phyloP scores from a whole-genome alignment of 345 rosid species.

The Corymbia maculata region DNA sequence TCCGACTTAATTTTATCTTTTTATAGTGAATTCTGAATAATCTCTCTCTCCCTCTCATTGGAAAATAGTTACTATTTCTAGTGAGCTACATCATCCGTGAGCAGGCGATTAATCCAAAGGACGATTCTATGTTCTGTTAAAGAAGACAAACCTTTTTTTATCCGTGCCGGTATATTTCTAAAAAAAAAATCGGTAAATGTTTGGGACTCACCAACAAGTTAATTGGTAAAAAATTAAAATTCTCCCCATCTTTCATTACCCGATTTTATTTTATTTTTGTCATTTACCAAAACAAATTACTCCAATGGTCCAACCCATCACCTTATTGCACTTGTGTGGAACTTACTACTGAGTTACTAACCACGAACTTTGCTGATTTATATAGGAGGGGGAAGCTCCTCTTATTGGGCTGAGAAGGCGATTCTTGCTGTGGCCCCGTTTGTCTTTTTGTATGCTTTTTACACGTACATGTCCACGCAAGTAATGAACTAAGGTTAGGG shows the following conservation, averaged over 20 bases:
- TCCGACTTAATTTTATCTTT: too few relatives aligned
- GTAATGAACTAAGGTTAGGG: background rate
- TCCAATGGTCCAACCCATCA: background rate
- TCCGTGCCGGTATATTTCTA: too few relatives aligned
- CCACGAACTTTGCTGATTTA: background rate
- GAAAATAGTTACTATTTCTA: too few relatives aligned
- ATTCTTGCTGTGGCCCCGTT: background rate
- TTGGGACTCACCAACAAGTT: too few relatives aligned
- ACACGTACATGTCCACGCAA: background rate
- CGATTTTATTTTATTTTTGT: background rate
- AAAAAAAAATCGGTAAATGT: too few relatives aligned
- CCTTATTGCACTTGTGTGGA: background rate
- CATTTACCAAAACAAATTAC: background rate
- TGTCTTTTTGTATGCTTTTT: background rate
- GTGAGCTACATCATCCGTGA: background rate
- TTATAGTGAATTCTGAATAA: too few relatives aligned
- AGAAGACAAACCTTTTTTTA: background rate
- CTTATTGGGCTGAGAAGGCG: background rate
- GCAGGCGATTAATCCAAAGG: background rate
- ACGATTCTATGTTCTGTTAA: background rate
- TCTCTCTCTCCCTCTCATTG: too few relatives aligned
- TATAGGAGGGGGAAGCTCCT: background rate
- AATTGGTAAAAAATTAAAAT: too few relatives aligned
- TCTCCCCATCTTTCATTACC: too few relatives aligned
- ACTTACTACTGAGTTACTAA: background rate